Evolutionary conservation across 352 stramenopile species (phyloP).

Genomic region (Phytopythium mirpurense): DNA sequence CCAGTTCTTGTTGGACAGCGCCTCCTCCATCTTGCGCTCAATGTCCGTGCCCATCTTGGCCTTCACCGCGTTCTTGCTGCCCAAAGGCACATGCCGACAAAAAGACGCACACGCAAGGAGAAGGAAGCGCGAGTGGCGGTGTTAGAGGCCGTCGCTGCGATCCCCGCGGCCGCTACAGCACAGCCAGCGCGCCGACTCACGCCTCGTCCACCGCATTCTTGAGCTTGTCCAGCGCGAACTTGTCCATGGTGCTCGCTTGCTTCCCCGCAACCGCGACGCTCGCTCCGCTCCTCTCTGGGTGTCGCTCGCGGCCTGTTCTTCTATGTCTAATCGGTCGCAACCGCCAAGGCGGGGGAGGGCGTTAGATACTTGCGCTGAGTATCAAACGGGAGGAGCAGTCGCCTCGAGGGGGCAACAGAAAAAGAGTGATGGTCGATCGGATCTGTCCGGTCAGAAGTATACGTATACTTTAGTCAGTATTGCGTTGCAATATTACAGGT

Average conservation of each 20-base stretch:
- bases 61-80: constrained; percentile 82
- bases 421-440: constrained; percentile 2
- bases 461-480: no score
- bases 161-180: background rate
- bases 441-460: background rate
- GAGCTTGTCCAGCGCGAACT: constrained; percentile 79
- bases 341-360: background rate
- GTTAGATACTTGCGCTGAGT: background rate
- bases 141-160: no score
- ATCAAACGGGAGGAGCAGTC: background rate
- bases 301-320: background rate
- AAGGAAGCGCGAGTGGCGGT: no score
- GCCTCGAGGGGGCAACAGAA: constrained; percentile 2
- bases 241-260: constrained; percentile 53
- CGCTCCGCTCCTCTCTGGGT: background rate
- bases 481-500: no score
- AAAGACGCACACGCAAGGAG: no score
- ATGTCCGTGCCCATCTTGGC: constrained; percentile 85
- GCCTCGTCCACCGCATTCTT: constrained; percentile 87
- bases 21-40: constrained; percentile 90
- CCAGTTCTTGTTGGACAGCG: constrained; percentile 99
- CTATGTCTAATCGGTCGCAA: background rate
- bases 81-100: background rate
- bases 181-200: constrained; percentile 30
- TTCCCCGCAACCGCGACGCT: background rate